Base-by-base conservation (phyloP, 176 grass and related monocot genomes). In the Aegilops sharonensis region DNA sequence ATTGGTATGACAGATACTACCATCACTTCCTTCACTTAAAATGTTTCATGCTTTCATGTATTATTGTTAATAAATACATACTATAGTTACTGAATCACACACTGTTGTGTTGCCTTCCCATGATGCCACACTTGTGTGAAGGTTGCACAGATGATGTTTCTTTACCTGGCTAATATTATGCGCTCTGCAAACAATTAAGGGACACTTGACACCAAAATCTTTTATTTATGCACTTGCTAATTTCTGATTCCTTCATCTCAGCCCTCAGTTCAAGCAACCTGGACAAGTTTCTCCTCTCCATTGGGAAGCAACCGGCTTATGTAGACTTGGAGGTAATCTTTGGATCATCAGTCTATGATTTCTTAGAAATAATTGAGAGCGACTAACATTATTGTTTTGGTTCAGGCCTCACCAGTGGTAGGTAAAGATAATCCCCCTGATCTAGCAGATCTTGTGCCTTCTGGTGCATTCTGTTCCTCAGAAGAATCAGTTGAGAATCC, bases 361-460 rank as follows among this genome's bases (percentile, higher is more conserved):
- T 69, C 63, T 62, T 83, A 72, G 31, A 84, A 74, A 78, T 36
- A 73, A 56, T 42, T 9, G 37, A 59, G 64, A 71, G 65, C 20
- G 10, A n/a, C 79, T 73, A 43, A 90, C 72, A 88, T 81, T 24
- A 83, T 67, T 92, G 63, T 40, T 67, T 73, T 76, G 7, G 30
- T 80, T 54, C 91, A 99, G 97, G 94, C 85, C 85, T 86, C 89
- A 84, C 91, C 94, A 81, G 76, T 66, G 62, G 85, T 99, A 56
- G 94, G 92, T 52, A 99, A 96, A 85, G 97, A 99, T 79, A 95
- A 74, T 74, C 92, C 94, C 78, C 97, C 97, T 82, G 97, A 99
- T 88, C 90, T 99, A 77, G 89, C 94, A 64, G 69, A 86, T 82
- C 69, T 99, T 77, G 90, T 96, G 75, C 94, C 97, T 71, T 89